phyloP scores from a whole-genome alignment of 306 rosid species.

The Prunus padus region DNA sequence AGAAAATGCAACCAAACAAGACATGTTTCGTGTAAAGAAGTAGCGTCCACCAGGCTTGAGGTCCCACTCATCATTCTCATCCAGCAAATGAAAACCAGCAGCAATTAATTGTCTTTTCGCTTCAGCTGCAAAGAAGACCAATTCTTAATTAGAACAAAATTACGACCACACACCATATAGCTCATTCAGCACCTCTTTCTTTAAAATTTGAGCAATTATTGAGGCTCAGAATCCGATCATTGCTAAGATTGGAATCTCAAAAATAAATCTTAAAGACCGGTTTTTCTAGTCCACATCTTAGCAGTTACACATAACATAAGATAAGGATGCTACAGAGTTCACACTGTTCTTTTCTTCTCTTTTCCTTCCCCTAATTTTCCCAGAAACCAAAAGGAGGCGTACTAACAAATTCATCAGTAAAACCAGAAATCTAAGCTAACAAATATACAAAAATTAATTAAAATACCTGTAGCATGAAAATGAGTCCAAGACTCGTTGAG shows the following conservation, averaged over 20 bases:
- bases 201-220: not conserved
- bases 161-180: not conserved
- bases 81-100: constrained; percentile 74
- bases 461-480: constrained; percentile 86
- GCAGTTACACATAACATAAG: not conserved
- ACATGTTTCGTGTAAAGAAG: constrained; percentile 91
- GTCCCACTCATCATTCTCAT: constrained; percentile 84
- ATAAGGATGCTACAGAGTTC: not conserved
- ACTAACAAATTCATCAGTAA: not conserved
- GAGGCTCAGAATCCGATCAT: not conserved
- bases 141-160: not conserved
- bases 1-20: constrained; percentile 85
- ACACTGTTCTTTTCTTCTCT: not conserved
- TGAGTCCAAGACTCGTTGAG: constrained; percentile 97
- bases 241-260: not conserved
- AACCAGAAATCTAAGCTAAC: not conserved
- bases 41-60: constrained; percentile 93
- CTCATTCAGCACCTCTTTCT: not conserved
- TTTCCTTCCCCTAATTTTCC: not conserved
- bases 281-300: not conserved
- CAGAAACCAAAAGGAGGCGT: constrained; percentile 2
- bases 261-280: not conserved
- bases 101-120: constrained; percentile 73
- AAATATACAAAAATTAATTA: not conserved
- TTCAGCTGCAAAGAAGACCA: constrained; percentile 54